Base-by-base conservation (phyloP, 1,284 basidiomycete species). In the Cutaneotrichosporon sp. region DNA sequence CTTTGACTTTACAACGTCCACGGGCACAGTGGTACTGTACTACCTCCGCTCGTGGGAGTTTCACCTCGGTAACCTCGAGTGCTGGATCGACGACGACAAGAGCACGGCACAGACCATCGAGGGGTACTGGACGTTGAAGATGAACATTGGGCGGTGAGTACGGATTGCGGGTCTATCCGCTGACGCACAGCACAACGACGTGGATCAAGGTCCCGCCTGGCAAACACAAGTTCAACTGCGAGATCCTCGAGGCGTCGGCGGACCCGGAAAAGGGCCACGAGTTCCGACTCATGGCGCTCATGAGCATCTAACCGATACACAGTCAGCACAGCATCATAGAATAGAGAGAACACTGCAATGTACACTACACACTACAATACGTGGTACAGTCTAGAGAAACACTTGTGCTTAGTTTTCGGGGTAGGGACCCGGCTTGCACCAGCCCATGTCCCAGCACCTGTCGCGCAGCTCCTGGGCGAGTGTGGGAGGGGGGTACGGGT, bases 51-150 rank as follows among this genome's bases (percentile, higher is more conserved):
- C 38, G 9, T 38, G 38, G 38, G 36, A 22, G 21, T 72, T 68
- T 34, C 59, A 61, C 10, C 58, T 73, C 7, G 71, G 73, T 4
- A 61, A 58, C 14, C 59, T 63, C 26, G 51, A 49, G 17, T 73
- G 73, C 56, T 73, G 71, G 71, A 62, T 74, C 12, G 71, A 74
- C 48, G 63, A 68, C 34, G 60, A 66, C 8, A 41, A 9, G 8
- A n/a, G 7, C 63, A 49, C 51, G 21, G 51, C 47, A 12, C 45
- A 54, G 43, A 48, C 49, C 30, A 40, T 69, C 15, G 63, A 64
- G 17, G 70, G 64, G 10, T 69, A 66, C 46, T 72, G 69, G 69
- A 46, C 59, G 10, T 10, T 47, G 30, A 53, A 48, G 8, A 60
- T 53, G 51, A 69, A 67, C 51, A 64, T 49, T 20, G 47, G 47